Base-by-base conservation (phyloP, 1,284 basidiomycete genomes). In the Pascua sp. region DNA sequence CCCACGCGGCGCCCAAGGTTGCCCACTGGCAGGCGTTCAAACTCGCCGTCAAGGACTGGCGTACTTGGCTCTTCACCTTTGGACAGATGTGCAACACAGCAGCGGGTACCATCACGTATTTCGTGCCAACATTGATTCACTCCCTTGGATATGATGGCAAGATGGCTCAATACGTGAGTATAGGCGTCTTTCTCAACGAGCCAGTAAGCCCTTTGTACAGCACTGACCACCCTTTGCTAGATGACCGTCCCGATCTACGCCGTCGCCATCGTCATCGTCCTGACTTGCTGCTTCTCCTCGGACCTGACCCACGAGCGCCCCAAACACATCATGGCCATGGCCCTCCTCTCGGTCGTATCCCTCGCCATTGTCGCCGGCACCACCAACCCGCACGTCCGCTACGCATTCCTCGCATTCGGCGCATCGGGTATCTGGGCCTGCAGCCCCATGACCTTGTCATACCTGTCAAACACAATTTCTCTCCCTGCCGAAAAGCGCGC, bases 61-160 rank as follows among this genome's bases (percentile, higher is more conserved):
- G 62, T 52, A 71, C 67, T 11, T 70, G 67, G 67, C 47, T 66
- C 44, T 51, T 56, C 44, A 47, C 40, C 44, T 56, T 67, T 59
- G n/a, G n/a, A n/a, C n/a, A n/a, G n/a, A n/a, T n/a, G n/a, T n/a
- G n/a, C n/a, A 60, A 54, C 52, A 49, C 44, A 13, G 49, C 57
- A 38, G 59, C 56, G 16, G 66, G 66, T 24, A 68, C 67, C 9
- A 69, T 70, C 47, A 61, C 62, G 10, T 71, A 71, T 62, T 71
- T 71, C 49, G 54, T 71, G 47, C 69, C 69, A 8, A 67, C 66
- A 12, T 58, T 71, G n/a, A 64, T 63, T 17, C 44, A 51, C 8
- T 42, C 60, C 16, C 51, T 70, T 17, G 69, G 70, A 4, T 68
- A 71, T 57, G 38, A 43, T 2, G 70, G 70, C 11, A 58, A 50